A percentile compares a stretch with the other conserved stretches of the same genome.
These are phyloP conservation scores for Blumeria graminis DNA, from an alignment of 2,329 filamentous ascomycete species.

Conservation along the genomic window DNA sequence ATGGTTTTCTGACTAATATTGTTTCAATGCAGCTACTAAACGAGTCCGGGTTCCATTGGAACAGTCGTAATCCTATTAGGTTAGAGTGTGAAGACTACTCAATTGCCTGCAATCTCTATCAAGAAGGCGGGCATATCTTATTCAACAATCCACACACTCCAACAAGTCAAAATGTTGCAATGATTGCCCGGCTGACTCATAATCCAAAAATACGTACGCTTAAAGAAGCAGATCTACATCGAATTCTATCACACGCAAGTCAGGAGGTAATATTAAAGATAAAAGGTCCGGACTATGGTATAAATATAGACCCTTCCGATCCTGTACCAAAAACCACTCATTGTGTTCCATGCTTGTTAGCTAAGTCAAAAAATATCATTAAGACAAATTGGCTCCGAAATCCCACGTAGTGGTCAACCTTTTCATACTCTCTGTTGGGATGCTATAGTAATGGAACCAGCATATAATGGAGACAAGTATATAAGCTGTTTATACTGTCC, in stretches of 20 bases:
- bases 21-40: neutral
- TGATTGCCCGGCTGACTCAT: neutral
- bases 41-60: neutral
- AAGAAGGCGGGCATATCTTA: neutral
- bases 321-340: neutral
- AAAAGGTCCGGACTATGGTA: neutral
- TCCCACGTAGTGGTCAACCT: neutral
- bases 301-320: neutral
- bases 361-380: neutral
- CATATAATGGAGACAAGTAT: conserved; percentile 1
- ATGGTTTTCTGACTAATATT: neutral
- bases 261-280: neutral
- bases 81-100: neutral
- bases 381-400: neutral
- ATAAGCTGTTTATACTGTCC: neutral
- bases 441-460: neutral
- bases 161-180: neutral
- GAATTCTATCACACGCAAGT: neutral
- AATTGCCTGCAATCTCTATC: neutral
- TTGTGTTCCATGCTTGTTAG: neutral
- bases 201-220: neutral
- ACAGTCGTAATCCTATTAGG: neutral
- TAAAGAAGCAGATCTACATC: neutral
- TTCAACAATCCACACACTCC: neutral
- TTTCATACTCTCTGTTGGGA: neutral